Percentiles rank a stretch among this genome's conserved stretches.
Conservation (phyloP, 2,329 filamentous ascomycete species). For the Didymella segeticola region DNA sequence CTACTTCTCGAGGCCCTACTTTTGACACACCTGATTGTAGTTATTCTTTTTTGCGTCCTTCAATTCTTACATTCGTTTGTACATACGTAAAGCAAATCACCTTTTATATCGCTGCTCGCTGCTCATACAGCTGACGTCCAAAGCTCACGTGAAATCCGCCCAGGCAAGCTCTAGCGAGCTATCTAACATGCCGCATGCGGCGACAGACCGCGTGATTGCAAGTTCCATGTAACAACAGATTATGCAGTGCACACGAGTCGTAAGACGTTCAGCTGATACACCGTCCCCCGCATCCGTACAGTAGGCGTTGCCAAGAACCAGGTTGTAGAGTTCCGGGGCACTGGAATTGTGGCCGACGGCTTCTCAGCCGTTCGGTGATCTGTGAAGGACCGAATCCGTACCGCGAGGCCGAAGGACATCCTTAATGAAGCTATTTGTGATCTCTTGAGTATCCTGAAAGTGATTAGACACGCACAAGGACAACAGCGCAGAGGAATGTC, state of each 20-base stretch:
- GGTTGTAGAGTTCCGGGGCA: slow-evolving; percentile 5
- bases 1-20: neutral
- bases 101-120: neutral
- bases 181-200: slow-evolving; percentile 9
- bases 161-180: neutral
- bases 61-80: slow-evolving; percentile 32
- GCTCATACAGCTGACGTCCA: neutral
- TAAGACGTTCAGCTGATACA: slow-evolving; percentile 20
- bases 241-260: slow-evolving; percentile 6
- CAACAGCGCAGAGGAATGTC: slow-evolving; percentile 8
- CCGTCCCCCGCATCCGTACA: slow-evolving; percentile 16
- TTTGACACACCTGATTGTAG: neutral
- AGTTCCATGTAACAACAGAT: neutral
- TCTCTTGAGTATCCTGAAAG: neutral
- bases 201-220: neutral
- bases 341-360: slow-evolving; percentile 18
- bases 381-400: slow-evolving; percentile 18
- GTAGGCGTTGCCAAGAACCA: slow-evolving; percentile 3
- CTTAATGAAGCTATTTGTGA: neutral
- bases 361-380: neutral
- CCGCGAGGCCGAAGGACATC: slow-evolving; percentile 14
- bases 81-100: slow-evolving; percentile 15
- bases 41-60: neutral
- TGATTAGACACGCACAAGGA: slow-evolving; percentile 8
- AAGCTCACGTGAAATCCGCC: neutral